phyloP scores from a whole-genome alignment of 352 stramenopile species.

The Pythium brachiatum region DNA sequence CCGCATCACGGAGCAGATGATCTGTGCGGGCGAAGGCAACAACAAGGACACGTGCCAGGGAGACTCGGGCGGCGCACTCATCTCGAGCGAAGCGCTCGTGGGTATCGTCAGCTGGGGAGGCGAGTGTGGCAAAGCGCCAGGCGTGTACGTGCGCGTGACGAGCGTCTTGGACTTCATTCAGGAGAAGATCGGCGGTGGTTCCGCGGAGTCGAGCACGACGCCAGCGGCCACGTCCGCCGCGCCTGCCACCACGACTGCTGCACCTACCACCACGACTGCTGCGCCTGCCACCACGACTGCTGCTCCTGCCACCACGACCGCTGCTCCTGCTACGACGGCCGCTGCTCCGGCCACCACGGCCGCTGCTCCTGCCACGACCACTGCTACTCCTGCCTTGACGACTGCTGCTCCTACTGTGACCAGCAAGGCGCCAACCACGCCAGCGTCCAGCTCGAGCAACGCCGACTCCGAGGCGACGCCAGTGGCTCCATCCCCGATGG shows the following conservation, averaged over 20 bases:
- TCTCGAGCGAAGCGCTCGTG: conserved; percentile 46
- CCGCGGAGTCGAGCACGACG: conserved; percentile 2
- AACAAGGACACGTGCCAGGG: conserved; percentile 64
- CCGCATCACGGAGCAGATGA: conserved; percentile 59
- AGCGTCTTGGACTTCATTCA: conserved; percentile 59
- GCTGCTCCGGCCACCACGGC: conserved; percentile 5
- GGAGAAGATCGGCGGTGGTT: conserved; percentile 36
- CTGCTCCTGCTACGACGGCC: neutral
- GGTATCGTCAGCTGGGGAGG: conserved; percentile 71
- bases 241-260: neutral
- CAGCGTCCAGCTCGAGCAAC: neutral
- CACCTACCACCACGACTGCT: neutral
- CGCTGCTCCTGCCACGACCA: conserved; percentile 11
- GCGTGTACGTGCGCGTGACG: conserved; percentile 57
- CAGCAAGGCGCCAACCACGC: neutral
- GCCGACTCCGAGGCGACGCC: neutral
- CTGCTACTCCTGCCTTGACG: conserved; percentile 15
- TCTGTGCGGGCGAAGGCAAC: conserved; percentile 49
- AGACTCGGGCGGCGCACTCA: conserved; percentile 63
- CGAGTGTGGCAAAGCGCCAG: conserved; percentile 45
- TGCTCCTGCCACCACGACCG: conserved; percentile 5
- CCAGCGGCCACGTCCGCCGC: conserved; percentile 17
- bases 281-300: conserved; percentile 14
- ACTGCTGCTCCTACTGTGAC: neutral
- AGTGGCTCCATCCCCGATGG: neutral